Evolutionary conservation across 2,329 filamentous ascomycete genomes (phyloP).

Genomic region (Zarea fungicola): DNA sequence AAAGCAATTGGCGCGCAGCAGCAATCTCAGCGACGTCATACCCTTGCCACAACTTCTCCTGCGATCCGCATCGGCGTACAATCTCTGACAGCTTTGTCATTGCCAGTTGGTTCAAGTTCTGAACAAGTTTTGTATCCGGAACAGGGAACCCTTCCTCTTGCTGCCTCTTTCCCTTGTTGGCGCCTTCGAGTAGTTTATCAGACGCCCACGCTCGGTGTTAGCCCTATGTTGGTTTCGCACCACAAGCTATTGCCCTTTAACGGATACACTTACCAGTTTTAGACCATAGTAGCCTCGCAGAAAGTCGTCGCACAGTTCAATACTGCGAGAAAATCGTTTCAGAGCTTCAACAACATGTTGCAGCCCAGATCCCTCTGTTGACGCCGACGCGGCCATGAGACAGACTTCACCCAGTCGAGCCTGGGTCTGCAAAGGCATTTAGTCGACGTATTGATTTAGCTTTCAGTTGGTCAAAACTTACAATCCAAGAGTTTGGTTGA

Average conservation of each 20-base stretch:
- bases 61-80: slow-evolving; percentile 55
- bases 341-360: slow-evolving; percentile 66
- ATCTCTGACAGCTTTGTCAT: slow-evolving; percentile 74
- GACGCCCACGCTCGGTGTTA: slow-evolving; percentile 36
- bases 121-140: slow-evolving; percentile 53
- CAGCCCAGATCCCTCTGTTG: slow-evolving; percentile 34
- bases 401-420: slow-evolving; percentile 79
- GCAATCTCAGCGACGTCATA: slow-evolving; percentile 67
- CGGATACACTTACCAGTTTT: slow-evolving; percentile 56
- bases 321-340: slow-evolving; percentile 80
- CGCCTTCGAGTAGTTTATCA: slow-evolving; percentile 42
- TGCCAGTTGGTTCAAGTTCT: slow-evolving; percentile 65
- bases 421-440: slow-evolving; percentile 58
- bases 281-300: slow-evolving; percentile 89
- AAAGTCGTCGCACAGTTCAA: slow-evolving; percentile 92
- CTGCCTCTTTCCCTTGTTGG: slow-evolving; percentile 39
- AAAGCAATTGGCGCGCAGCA: slow-evolving; percentile 64
- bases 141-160: slow-evolving; percentile 47
- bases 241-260: not conserved
- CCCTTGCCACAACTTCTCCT: slow-evolving; percentile 64
- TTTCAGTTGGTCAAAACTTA: slow-evolving; percentile 41
- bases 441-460: not conserved
- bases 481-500: slow-evolving; percentile 92
- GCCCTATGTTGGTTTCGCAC: slow-evolving; percentile 8
- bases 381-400: slow-evolving; percentile 59